Percentiles rank a stretch among this genome's conserved stretches.
These are phyloP conservation scores for Spirogloea muscicola DNA, from an alignment of 139 green algal species.

Conservation along the genomic window DNA sequence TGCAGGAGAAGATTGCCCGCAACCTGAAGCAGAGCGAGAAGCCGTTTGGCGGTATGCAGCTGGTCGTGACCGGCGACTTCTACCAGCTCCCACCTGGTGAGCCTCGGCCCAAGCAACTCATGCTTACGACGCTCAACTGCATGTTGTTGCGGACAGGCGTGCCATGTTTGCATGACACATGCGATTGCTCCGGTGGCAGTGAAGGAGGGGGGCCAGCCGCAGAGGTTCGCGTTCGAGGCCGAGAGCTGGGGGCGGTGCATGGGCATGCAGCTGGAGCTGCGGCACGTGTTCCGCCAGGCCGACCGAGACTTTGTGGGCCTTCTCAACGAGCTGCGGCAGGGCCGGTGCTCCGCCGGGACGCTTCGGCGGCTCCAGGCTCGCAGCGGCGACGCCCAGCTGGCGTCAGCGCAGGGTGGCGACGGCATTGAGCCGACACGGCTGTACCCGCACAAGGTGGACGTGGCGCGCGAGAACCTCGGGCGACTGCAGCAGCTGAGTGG, in stretches of 20 bases:
- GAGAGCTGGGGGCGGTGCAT: conserved; percentile 53
- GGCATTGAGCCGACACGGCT: conserved; percentile 9
- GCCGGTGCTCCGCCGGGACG: conserved; percentile 8
- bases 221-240: conserved; percentile 62
- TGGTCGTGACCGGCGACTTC: conserved; percentile 71
- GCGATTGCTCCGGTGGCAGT: too few species aligned
- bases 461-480: neutral
- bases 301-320: conserved; percentile 61
- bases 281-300: conserved; percentile 58
- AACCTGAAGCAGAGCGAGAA: conserved; percentile 6
- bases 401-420: conserved; percentile 1
- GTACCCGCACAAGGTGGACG: conserved; percentile 29
- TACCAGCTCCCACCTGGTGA: conserved; percentile 68
- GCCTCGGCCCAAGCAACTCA: too few species aligned
- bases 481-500: neutral
- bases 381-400: too few species aligned
- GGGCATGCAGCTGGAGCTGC: conserved; percentile 53
- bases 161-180: too few species aligned
- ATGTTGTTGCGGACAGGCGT: too few species aligned
- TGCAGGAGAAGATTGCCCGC: too few species aligned
- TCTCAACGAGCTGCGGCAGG: conserved; percentile 55
- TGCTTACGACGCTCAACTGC: too few species aligned
- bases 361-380: conserved; percentile 1
- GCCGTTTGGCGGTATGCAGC: conserved; percentile 70
- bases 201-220: conserved; percentile 17